These are phyloP conservation scores for Lipomyces spencermartinsiae DNA, from an alignment of 805 yeast species.

Conservation along the genomic window DNA sequence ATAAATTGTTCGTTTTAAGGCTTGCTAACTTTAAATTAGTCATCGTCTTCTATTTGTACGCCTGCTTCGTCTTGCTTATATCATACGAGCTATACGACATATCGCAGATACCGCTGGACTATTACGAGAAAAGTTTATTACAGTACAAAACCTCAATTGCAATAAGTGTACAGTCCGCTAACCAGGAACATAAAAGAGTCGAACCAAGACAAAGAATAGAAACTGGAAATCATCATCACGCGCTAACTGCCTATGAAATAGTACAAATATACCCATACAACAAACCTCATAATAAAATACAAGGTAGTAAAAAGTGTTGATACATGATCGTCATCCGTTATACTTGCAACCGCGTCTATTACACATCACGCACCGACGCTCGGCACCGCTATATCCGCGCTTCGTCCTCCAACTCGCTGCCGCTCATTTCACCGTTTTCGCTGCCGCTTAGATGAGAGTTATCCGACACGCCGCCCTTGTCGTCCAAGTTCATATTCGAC, in stretches of 20 bases:
- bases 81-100: too few species aligned
- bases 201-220: background rate
- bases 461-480: conserved; percentile 8
- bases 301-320: background rate
- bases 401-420: conserved; percentile 22
- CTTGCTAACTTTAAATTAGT: too few species aligned
- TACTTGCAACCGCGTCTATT: background rate
- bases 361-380: background rate
- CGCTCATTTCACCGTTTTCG: conserved; percentile 22
- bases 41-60: too few species aligned
- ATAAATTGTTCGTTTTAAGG: too few species aligned
- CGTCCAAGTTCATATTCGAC: conserved; percentile 16
- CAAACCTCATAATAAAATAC: background rate
- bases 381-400: background rate
- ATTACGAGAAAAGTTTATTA: background rate
- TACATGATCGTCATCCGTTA: background rate
- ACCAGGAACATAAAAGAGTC: background rate
- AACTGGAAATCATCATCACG: background rate
- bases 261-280: too few species aligned
- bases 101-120: background rate
- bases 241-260: background rate
- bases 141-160: background rate
- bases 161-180: background rate
- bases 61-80: too few species aligned
- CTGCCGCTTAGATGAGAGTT: conserved; percentile 13